Conservation (phyloP, 345 rosid species). For the Eutrema heterophyllum region DNA sequence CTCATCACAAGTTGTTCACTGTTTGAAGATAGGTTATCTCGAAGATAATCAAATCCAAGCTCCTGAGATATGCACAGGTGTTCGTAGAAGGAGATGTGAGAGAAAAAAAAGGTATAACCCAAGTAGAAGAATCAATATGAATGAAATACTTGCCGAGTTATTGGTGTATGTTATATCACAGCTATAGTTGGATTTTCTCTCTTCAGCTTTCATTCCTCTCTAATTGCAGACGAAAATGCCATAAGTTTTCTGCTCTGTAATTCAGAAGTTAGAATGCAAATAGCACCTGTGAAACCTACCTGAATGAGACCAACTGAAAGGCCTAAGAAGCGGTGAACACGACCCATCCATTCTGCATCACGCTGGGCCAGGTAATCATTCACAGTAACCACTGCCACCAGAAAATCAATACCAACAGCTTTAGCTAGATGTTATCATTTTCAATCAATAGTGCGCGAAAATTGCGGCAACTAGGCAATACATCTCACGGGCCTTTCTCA, state of each 20-base stretch:
- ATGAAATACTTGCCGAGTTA: slow-evolving; percentile 60
- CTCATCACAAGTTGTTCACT: slow-evolving; percentile 90
- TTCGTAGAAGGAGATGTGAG: slow-evolving; percentile 6
- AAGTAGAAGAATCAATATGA: slow-evolving; percentile 8
- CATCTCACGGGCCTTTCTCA: not conserved
- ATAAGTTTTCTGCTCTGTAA: slow-evolving; percentile 6
- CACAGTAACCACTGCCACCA: slow-evolving; percentile 83
- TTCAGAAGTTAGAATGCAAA: not conserved
- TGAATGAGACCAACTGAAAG: slow-evolving; percentile 96
- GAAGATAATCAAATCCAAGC: slow-evolving; percentile 98
- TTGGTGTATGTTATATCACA: slow-evolving; percentile 95
- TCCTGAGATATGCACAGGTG: slow-evolving; percentile 51
- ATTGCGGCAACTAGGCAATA: not conserved
- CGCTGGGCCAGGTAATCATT: slow-evolving; percentile 96
- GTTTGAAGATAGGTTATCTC: slow-evolving; percentile 85
- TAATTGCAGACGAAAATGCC: slow-evolving; percentile 21
- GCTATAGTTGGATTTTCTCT: slow-evolving; percentile 73
- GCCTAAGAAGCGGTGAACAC: slow-evolving; percentile 86
- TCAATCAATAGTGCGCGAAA: not conserved
- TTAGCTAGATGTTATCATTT: slow-evolving; percentile 1
- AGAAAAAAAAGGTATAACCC: not conserved
- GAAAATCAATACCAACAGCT: slow-evolving; percentile 16
- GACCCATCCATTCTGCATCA: slow-evolving; percentile 99
- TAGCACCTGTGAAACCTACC: slow-evolving; percentile 36
- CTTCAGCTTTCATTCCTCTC: slow-evolving; percentile 79